Percentiles rank a stretch among this genome's conserved stretches.
phyloP scores from a whole-genome alignment of 495 filamentous ascomycete genomes.

The Chaetomium fimeti region DNA sequence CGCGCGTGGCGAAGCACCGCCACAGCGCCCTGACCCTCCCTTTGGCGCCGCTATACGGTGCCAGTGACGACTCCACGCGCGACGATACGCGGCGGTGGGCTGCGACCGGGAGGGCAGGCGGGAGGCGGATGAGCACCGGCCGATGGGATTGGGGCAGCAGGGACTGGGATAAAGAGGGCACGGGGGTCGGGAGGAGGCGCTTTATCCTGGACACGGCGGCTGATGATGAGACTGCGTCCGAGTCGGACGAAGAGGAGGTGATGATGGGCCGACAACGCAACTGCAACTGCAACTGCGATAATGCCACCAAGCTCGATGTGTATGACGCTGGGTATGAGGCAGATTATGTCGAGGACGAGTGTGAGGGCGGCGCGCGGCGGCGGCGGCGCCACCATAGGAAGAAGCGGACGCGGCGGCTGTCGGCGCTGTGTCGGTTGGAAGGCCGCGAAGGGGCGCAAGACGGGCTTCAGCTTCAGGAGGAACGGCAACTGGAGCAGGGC shows the following conservation, averaged over 20 bases:
- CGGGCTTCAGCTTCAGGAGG: background rate
- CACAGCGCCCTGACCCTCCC: no score
- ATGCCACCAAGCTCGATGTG: background rate
- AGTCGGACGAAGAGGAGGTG: background rate
- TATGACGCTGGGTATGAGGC: slow-evolving; percentile 12
- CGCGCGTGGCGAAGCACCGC: background rate
- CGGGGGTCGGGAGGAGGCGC: background rate
- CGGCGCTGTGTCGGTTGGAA: background rate
- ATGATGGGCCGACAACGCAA: background rate
- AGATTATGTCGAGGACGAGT: slow-evolving; percentile 5
- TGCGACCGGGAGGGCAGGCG: background rate
- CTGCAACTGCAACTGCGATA: background rate
- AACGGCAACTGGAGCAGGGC: slow-evolving; percentile 1
- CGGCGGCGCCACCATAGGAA: background rate
- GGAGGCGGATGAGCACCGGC: background rate
- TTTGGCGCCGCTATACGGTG: no score
- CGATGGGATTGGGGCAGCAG: background rate
- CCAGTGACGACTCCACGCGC: no score
- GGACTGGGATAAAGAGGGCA: background rate
- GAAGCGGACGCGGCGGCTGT: background rate
- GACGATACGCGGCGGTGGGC: no score
- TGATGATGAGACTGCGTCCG: background rate
- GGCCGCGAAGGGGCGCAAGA: background rate
- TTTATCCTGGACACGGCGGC: background rate
- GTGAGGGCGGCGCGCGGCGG: background rate